A percentile compares a stretch with the other conserved stretches of the same genome.
Evolutionary conservation across 805 yeast species (phyloP).

Genomic region (Myxozyma vanderwaltii): DNA sequence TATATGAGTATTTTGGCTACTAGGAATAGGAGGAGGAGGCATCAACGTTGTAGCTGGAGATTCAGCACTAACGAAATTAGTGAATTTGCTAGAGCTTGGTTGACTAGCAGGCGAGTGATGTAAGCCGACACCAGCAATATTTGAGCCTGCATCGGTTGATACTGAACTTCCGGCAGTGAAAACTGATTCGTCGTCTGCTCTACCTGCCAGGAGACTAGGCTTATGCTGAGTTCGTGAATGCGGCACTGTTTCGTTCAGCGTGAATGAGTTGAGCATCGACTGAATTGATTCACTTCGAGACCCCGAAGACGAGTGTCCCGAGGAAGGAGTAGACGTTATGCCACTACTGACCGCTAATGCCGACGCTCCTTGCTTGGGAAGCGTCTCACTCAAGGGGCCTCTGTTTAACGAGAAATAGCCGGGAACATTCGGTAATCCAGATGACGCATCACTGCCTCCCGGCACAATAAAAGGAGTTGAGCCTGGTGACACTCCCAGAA

Average conservation of each 20-base stretch:
- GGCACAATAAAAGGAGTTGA: slow-evolving; percentile 27
- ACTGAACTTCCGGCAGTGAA: slow-evolving; percentile 15
- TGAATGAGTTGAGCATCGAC: slow-evolving; percentile 27
- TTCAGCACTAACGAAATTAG: background rate
- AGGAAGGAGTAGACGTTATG: background rate
- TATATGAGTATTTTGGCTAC: too few relatives aligned
- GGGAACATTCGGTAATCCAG: slow-evolving; percentile 21
- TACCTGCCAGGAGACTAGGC: background rate
- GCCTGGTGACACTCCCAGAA: slow-evolving; percentile 23
- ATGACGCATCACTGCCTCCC: background rate
- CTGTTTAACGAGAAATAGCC: slow-evolving; percentile 31
- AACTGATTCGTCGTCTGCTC: slow-evolving; percentile 3
- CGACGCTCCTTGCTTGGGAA: background rate
- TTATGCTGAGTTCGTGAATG: background rate
- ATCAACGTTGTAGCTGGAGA: slow-evolving; percentile 4
- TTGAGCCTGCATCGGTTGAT: slow-evolving; percentile 13
- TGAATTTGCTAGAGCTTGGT: slow-evolving; percentile 14
- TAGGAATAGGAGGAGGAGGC: slow-evolving; percentile 25
- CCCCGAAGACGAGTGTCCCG: background rate
- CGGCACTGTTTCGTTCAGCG: slow-evolving; percentile 10
- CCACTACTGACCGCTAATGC: background rate
- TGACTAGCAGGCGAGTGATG: background rate
- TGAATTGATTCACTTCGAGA: slow-evolving; percentile 22
- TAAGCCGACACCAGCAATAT: slow-evolving; percentile 11
- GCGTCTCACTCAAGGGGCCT: slow-evolving; percentile 5